Evolutionary conservation across 345 rosid genomes (phyloP).

Genomic region (Psidium guajava): DNA sequence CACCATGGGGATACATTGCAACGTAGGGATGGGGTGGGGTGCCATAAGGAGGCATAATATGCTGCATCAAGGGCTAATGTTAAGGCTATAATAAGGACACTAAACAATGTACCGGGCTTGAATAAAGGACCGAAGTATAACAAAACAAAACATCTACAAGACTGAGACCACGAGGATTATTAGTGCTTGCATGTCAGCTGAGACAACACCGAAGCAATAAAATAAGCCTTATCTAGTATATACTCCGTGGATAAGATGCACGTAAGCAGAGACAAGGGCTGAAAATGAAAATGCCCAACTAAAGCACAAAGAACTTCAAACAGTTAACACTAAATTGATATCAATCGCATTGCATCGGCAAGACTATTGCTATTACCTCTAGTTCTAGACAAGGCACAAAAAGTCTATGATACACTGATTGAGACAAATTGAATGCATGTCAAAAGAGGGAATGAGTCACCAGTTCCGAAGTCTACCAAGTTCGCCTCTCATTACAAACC

Average conservation of each 20-base stretch:
- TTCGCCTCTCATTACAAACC: not conserved
- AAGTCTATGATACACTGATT: not conserved
- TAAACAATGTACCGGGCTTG: not conserved
- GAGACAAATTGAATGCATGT: not conserved
- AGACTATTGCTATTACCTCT: not conserved
- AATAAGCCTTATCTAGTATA: not conserved
- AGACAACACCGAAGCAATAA: not conserved
- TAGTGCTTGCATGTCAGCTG: not conserved
- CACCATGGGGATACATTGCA: constrained; percentile 98
- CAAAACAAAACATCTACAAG: not conserved
- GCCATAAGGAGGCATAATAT: constrained; percentile 97
- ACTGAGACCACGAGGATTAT: not conserved
- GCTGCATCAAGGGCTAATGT: constrained; percentile 34
- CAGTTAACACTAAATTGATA: not conserved
- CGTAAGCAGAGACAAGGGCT: not conserved
- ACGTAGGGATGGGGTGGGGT: constrained; percentile 97
- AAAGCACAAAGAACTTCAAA: not conserved
- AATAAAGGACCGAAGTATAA: not conserved
- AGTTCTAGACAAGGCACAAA: not conserved
- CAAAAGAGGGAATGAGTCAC: not conserved
- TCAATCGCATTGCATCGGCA: not conserved
- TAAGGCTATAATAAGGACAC: not conserved
- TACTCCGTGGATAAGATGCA: not conserved
- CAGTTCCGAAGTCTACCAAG: not conserved
- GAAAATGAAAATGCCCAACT: not conserved